These are phyloP conservation scores for Chalaropsis ovoidea DNA, from an alignment of 2,329 filamentous ascomycete genomes.

Conservation along the genomic window DNA sequence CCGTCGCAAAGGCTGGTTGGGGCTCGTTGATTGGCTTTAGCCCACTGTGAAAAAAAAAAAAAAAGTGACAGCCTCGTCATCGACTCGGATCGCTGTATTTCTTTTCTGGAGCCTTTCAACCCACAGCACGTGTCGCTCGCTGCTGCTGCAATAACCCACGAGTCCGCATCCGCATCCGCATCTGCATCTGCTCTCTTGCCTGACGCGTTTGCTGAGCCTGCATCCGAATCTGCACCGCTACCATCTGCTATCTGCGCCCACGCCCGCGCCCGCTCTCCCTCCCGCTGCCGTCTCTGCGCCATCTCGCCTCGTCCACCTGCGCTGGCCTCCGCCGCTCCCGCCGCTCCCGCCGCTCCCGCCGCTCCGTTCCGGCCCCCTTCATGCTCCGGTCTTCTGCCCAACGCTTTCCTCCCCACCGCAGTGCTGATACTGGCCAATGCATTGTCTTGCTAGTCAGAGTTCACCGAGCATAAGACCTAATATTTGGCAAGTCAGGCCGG, in stretches of 20 bases:
- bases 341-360: neutral
- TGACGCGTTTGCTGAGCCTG: conserved; percentile 2
- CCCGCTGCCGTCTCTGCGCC: neutral
- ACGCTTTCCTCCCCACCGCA: neutral
- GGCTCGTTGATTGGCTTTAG: neutral
- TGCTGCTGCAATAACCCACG: neutral
- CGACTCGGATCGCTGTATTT: neutral
- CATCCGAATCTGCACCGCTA: neutral
- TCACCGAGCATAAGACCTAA: conserved; percentile 15
- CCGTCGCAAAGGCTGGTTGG: neutral
- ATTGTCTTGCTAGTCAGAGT: conserved; percentile 17
- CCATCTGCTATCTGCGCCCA: neutral
- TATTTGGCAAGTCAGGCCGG: conserved; percentile 21
- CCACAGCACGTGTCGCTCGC: neutral
- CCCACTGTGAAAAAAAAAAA: neutral
- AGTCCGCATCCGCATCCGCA: neutral
- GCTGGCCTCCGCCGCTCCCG: neutral
- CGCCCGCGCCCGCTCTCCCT: neutral
- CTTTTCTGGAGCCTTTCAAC: conserved; percentile 7
- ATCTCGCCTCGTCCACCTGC: neutral
- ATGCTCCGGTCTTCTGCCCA: conserved; percentile 17
- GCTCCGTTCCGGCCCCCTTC: conserved; percentile 8
- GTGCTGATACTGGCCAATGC: conserved; percentile 22
- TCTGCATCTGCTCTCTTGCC: neutral
- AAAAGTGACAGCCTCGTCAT: conserved; percentile 10